Conservation (phyloP, 768 basidiomycete genomes). For the Fistulinella prunicolor region DNA sequence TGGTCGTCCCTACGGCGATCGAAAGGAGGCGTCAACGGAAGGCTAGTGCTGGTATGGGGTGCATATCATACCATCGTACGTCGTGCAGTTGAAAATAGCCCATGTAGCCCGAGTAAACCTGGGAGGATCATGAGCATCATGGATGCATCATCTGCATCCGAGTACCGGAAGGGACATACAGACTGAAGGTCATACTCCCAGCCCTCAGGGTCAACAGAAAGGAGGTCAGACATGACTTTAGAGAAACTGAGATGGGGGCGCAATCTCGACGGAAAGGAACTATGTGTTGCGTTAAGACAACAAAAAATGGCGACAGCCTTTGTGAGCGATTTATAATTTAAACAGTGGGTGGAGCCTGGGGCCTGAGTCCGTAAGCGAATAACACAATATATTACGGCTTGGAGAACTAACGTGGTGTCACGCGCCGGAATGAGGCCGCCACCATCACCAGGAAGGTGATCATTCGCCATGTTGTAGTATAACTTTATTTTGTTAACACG, state of each 20-base stretch:
- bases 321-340: constrained; percentile 17
- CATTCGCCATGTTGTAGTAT: neutral
- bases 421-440: constrained; percentile 19
- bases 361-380: constrained; percentile 10
- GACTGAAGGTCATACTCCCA: constrained; percentile 83
- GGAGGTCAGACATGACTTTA: constrained; percentile 58
- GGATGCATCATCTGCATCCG: neutral
- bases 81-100: constrained; percentile 72
- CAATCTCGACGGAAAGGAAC: neutral
- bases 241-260: neutral
- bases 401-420: constrained; percentile 10
- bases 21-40: neutral
- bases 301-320: neutral
- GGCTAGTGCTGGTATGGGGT: neutral
- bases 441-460: constrained; percentile 11
- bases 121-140: constrained; percentile 1
- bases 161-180: constrained; percentile 39
- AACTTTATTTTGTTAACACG: constrained; percentile 4
- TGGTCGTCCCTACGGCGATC: constrained; percentile 60
- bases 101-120: constrained; percentile 75
- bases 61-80: constrained; percentile 54
- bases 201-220: constrained; percentile 68
- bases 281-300: neutral
- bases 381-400: constrained; percentile 18
- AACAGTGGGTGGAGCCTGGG: constrained; percentile 3